Conservation (phyloP, 352 stramenopile species). For the Phytophthora podocarpi region DNA sequence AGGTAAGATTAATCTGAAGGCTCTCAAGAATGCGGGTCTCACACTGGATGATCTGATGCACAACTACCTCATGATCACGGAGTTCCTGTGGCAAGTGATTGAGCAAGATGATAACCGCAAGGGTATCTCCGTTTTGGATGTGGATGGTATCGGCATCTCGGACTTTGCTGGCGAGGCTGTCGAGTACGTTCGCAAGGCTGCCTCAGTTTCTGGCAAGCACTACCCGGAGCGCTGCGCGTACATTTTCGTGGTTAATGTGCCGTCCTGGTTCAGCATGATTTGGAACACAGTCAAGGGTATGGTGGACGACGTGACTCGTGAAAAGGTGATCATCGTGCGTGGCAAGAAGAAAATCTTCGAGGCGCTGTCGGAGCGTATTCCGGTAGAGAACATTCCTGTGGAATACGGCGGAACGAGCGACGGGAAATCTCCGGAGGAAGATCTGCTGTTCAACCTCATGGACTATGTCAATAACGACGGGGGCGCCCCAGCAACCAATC, state of each 20-base stretch:
- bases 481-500: slow-evolving; percentile 55
- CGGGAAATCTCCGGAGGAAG: slow-evolving; percentile 70
- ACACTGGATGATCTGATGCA: slow-evolving; percentile 83
- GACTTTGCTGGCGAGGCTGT: slow-evolving; percentile 89
- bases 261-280: slow-evolving; percentile 93
- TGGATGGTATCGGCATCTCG: slow-evolving; percentile 82
- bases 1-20: slow-evolving; percentile 88
- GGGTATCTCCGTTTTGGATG: slow-evolving; percentile 85
- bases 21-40: slow-evolving; percentile 75
- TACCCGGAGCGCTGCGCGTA: slow-evolving; percentile 94
- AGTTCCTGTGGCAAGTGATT: slow-evolving; percentile 87
- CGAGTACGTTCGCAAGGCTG: slow-evolving; percentile 82
- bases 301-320: slow-evolving; percentile 92
- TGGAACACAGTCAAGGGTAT: slow-evolving; percentile 94
- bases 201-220: slow-evolving; percentile 86
- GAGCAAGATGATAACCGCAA: slow-evolving; percentile 87
- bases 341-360: slow-evolving; percentile 86
- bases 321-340: slow-evolving; percentile 92
- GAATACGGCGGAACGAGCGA: slow-evolving; percentile 77
- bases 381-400: slow-evolving; percentile 76
- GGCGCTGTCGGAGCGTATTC: slow-evolving; percentile 73
- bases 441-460: slow-evolving; percentile 77
- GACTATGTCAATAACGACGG: slow-evolving; percentile 73
- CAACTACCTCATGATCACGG: slow-evolving; percentile 87
- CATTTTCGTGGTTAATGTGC: slow-evolving; percentile 95